Base-by-base conservation (phyloP, 2,329 filamentous ascomycete species). In the Fusarium proliferatum region DNA sequence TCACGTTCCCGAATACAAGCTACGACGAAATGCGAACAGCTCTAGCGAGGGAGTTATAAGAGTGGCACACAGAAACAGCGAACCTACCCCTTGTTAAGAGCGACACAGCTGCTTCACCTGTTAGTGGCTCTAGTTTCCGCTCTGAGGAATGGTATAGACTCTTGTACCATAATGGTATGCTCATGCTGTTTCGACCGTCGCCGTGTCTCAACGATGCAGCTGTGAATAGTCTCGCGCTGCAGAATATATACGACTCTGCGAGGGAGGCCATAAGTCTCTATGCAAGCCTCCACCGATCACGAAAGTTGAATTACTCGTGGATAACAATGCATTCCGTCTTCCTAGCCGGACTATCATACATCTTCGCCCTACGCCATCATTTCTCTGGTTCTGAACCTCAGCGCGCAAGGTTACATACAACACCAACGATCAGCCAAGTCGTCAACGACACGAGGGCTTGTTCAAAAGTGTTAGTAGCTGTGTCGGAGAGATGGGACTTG, bases 311-410 rank as follows among this genome's bases (percentile, higher is more conserved):
- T 71, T 87, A 83, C 46, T 84, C 82, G 0, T 87, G 85, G 85
- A 83, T 87, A 33, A 86, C 85, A 0, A 80, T 87, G 64, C 86
- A 87, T 56, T 80, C 84, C 1, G 81, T 86, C 3, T 87, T 87
- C 72, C 82, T 86, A 64, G 85, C 85, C 0, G 85, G 85, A 0
- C 67, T 85, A 1, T 83, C 83, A 0, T 86, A 85, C 55, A 81
- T 86, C 6, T 86, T 86, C 43, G 83, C 83, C 0, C 66, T 85
- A 1, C 79, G 83, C 1, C 79, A 82, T 3, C 84, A 85, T 59
- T 81, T 85, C 38, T 82, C 69, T 19, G 42, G 62, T 17, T 55
- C 60, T 0, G 66, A 67, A 8, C 53, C 57, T 1, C 41, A 12
- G 13, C 61, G 59, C 21, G 60, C 63, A 2, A 51, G 63, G 15